These are phyloP conservation scores for Lentinula guzmanii DNA, from an alignment of 768 basidiomycete species.

Conservation along the genomic window DNA sequence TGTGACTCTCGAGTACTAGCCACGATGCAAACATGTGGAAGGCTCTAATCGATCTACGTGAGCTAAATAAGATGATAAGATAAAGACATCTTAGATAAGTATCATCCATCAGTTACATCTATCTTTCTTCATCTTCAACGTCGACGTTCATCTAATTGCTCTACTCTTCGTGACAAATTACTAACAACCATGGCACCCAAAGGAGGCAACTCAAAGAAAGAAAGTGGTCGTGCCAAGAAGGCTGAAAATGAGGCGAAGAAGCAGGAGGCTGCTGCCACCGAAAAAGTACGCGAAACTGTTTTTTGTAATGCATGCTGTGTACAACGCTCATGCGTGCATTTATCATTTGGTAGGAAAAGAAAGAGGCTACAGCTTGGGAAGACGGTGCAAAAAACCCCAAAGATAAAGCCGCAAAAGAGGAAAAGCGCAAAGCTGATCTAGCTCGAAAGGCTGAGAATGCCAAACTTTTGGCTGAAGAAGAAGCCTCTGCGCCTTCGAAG, in stretches of 20 bases:
- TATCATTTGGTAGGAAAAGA: constrained; percentile 47
- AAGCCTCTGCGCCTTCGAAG: constrained; percentile 53
- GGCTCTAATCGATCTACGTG: neutral
- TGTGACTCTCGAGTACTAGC: neutral
- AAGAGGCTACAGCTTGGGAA: constrained; percentile 64
- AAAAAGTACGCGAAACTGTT: constrained; percentile 38
- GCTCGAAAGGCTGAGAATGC: constrained; percentile 86
- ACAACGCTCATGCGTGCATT: neutral
- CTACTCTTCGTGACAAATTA: neutral
- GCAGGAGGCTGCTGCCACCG: constrained; percentile 50
- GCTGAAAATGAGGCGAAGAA: constrained; percentile 88
- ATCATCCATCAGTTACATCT: neutral
- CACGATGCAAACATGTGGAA: constrained; percentile 3
- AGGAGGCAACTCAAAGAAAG: constrained; percentile 89
- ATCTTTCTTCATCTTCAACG: neutral
- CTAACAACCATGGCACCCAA: constrained; percentile 68
- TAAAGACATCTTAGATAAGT: neutral
- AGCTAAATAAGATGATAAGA: neutral
- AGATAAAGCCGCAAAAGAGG: constrained; percentile 71
- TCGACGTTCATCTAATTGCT: neutral
- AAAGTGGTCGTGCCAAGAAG: constrained; percentile 84
- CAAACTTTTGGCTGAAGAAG: constrained; percentile 83
- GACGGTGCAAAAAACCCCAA: constrained; percentile 56
- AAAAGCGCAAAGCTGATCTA: constrained; percentile 73
- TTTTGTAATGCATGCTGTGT: neutral